These are phyloP conservation scores for Pleurotus cornucopiae DNA, from an alignment of 768 basidiomycete genomes.

Conservation along the genomic window DNA sequence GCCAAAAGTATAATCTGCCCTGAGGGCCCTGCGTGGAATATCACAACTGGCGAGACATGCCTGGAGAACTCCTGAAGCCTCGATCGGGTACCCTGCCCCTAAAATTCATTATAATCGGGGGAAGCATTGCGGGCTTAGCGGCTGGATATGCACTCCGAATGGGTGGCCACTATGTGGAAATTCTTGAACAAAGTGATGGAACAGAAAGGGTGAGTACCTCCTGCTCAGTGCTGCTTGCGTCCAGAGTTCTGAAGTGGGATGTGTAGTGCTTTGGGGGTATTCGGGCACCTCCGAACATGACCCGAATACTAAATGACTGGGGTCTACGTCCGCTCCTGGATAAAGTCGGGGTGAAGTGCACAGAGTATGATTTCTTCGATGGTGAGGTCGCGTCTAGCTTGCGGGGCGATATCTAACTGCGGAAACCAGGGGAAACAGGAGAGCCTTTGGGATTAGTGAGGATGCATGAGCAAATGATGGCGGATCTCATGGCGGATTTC, in stretches of 20 bases:
- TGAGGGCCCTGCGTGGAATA: neutral
- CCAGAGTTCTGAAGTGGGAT: neutral
- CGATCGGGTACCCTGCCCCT: slow-evolving; percentile 16
- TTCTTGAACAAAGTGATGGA: slow-evolving; percentile 47
- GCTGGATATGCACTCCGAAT: slow-evolving; percentile 50
- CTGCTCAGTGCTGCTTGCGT: neutral
- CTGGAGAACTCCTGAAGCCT: neutral
- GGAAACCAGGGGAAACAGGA: slow-evolving; percentile 36
- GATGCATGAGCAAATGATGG: slow-evolving; percentile 44
- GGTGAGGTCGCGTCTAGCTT: slow-evolving; percentile 14
- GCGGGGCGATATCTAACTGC: neutral
- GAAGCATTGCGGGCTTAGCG: slow-evolving; percentile 52
- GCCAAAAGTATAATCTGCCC: neutral
- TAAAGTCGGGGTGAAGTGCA: slow-evolving; percentile 29
- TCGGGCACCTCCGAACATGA: slow-evolving; percentile 51
- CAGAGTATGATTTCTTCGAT: slow-evolving; percentile 24
- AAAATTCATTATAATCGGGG: slow-evolving; percentile 37
- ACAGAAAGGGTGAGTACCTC: slow-evolving; percentile 30
- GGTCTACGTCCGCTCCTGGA: slow-evolving; percentile 42
- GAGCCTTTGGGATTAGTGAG: slow-evolving; percentile 38
- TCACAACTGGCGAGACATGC: neutral
- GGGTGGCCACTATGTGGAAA: slow-evolving; percentile 56
- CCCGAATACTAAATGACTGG: slow-evolving; percentile 52
- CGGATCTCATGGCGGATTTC: slow-evolving; percentile 31
- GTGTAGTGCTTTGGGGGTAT: slow-evolving; percentile 9